These are phyloP conservation scores for Pascua sp. DNA, from an alignment of 1,284 basidiomycete species.

Conservation along the genomic window DNA sequence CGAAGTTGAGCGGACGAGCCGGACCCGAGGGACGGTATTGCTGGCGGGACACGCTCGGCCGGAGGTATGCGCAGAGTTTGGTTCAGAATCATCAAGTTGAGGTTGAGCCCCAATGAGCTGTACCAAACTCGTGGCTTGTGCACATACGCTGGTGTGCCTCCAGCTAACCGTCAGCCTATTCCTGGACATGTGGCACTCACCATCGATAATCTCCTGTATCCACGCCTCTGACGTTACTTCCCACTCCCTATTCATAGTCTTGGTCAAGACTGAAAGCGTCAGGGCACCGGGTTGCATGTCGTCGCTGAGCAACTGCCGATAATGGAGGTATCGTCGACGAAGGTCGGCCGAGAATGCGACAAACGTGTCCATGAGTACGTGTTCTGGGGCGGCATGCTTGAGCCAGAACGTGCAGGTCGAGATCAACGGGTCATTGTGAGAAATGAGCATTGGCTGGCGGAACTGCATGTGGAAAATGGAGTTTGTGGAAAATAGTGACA, in stretches of 20 bases:
- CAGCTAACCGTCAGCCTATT: conserved; percentile 10
- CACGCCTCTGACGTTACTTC: conserved; percentile 30
- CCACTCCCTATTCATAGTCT: conserved; percentile 38
- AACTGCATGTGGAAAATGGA: conserved; percentile 44
- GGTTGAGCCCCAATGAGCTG: conserved; percentile 30
- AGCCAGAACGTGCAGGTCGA: conserved; percentile 25
- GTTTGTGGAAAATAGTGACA: conserved; percentile 36
- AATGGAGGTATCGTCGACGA: conserved; percentile 32
- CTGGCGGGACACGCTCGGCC: conserved; percentile 24
- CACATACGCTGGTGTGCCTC: conserved; percentile 25
- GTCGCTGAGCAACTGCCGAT: conserved; percentile 30
- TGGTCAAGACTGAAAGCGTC: conserved; percentile 29
- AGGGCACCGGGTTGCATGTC: conserved; percentile 22
- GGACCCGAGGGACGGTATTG: conserved; percentile 5
- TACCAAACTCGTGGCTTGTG: conserved; percentile 37
- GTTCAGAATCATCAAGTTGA: conserved; percentile 38
- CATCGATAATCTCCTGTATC: conserved; percentile 37
- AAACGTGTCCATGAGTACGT: conserved; percentile 28
- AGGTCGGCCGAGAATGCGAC: conserved; percentile 33
- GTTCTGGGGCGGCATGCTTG: conserved; percentile 24
- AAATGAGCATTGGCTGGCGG: conserved; percentile 36
- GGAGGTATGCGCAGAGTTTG: conserved; percentile 35
- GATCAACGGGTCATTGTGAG: conserved; percentile 32
- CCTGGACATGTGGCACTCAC: conserved; percentile 11
- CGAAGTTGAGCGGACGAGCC: conserved; percentile 17